Conservation (phyloP, 1,284 basidiomycete species). For the Moesziomyces sp. region DNA sequence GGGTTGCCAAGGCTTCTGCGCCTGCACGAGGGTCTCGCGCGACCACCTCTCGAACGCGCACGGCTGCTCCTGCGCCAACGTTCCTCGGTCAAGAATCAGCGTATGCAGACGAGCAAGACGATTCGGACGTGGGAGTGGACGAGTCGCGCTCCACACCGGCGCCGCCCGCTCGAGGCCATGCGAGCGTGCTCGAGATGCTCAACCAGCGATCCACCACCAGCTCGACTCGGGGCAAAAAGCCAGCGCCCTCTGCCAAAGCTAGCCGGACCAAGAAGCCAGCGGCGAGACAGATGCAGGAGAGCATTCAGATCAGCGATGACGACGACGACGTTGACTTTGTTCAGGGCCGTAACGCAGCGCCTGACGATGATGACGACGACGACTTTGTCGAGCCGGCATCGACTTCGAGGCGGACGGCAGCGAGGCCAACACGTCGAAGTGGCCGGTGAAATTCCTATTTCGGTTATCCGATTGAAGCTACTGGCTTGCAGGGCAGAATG, state of each 20-base stretch:
- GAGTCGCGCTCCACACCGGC: constrained; percentile 24
- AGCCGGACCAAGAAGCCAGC: not conserved
- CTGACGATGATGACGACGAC: constrained; percentile 30
- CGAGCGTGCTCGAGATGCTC: constrained; percentile 35
- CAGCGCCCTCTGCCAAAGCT: not conserved
- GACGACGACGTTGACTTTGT: constrained; percentile 12
- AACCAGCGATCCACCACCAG: constrained; percentile 9
- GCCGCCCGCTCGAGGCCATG: constrained; percentile 15
- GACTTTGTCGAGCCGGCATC: constrained; percentile 37
- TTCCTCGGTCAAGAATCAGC: constrained; percentile 38
- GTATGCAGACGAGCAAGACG: constrained; percentile 32
- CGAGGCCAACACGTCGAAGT: not conserved
- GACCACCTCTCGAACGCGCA: constrained; percentile 6
- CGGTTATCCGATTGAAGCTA: not conserved
- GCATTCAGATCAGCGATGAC: constrained; percentile 42
- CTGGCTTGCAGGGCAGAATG: not conserved
- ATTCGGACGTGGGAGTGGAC: constrained; percentile 25
- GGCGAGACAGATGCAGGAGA: constrained; percentile 16
- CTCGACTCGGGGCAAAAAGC: not conserved
- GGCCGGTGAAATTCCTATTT: not conserved
- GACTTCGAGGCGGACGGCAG: not conserved
- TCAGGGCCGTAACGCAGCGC: constrained; percentile 1
- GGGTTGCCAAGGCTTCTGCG: not conserved
- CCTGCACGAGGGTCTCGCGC: constrained; percentile 1
- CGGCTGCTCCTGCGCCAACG: constrained; percentile 17